Percentiles rank a stretch among this genome's conserved stretches.
Conservation (phyloP, 306 rosid genomes). For the Cicer judaicum region DNA sequence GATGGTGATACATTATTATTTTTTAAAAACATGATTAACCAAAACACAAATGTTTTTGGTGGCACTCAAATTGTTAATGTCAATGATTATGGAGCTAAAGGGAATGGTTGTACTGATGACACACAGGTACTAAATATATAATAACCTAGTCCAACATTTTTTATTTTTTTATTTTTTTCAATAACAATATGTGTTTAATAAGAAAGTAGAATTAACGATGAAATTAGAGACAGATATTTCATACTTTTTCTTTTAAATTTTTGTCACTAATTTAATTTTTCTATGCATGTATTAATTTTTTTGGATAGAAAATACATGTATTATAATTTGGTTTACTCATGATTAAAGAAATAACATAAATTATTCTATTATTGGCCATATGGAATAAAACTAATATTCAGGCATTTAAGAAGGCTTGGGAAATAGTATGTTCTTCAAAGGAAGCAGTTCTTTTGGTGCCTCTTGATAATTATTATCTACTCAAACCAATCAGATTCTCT, state of each 20-base stretch:
- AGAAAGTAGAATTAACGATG: not conserved
- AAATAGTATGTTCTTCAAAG: constrained; percentile 56
- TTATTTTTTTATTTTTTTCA: not conserved
- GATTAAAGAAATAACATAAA: constrained; percentile 6
- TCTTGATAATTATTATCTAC: constrained; percentile 53
- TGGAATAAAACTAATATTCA: constrained; percentile 29
- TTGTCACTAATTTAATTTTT: not conserved
- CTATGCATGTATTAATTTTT: not conserved
- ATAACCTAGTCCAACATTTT: not conserved
- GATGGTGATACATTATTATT: constrained; percentile 43
- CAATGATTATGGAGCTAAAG: constrained; percentile 65
- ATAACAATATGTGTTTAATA: not conserved
- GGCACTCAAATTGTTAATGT: constrained; percentile 52
- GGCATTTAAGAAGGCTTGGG: constrained; percentile 82
- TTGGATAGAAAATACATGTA: too few relatives aligned
- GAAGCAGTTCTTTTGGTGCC: constrained; percentile 52
- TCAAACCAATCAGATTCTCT: constrained; percentile 63
- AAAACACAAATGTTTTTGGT: constrained; percentile 35
- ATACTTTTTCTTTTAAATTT: not conserved
- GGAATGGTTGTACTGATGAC: constrained; percentile 60
- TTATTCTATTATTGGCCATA: not conserved
- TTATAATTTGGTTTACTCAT: not conserved
- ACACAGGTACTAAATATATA: constrained; percentile 51
- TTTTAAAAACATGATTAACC: constrained; percentile 45
- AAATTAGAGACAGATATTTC: not conserved